A percentile compares a stretch with the other conserved stretches of the same genome.
Evolutionary conservation across 192 early-diverging fungal genomes (phyloP).

Genomic region (Chytriomyces sp.): DNA sequence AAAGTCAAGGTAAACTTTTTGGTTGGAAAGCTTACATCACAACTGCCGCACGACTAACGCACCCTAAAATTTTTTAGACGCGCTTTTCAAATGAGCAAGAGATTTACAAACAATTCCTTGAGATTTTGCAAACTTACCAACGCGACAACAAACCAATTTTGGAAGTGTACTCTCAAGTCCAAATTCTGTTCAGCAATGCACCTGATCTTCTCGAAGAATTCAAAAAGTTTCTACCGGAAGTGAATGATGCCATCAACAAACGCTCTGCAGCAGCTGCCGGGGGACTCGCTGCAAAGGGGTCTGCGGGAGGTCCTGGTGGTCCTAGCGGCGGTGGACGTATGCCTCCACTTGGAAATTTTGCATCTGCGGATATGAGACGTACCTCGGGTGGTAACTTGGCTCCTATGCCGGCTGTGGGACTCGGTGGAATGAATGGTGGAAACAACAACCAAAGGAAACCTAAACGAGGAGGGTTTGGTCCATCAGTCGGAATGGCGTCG

Average conservation of each 20-base stretch:
- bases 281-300: conserved; percentile 3
- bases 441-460: neutral
- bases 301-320: neutral
- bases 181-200: conserved; percentile 80
- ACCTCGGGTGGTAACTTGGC: neutral
- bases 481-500: neutral
- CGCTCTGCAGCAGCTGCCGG: conserved; percentile 34
- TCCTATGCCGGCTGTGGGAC: neutral
- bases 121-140: conserved; percentile 97
- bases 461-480: neutral
- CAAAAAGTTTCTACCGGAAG: conserved; percentile 97
- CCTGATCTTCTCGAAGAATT: conserved; percentile 96
- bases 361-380: neutral
- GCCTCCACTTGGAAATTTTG: conserved; percentile 11
- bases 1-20: conserved; percentile 88
- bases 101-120: conserved; percentile 96
- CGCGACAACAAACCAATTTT: conserved; percentile 94
- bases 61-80: conserved; percentile 62
- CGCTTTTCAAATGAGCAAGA: conserved; percentile 92
- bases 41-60: neutral
- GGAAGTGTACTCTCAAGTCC: conserved; percentile 96
- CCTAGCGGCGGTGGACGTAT: neutral
- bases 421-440: neutral
- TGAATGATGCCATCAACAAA: conserved; percentile 52
- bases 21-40: neutral